Percentiles rank a stretch among this genome's conserved stretches.
phyloP scores from a whole-genome alignment of 2,329 filamentous ascomycete genomes.

The Cercospora sojina region DNA sequence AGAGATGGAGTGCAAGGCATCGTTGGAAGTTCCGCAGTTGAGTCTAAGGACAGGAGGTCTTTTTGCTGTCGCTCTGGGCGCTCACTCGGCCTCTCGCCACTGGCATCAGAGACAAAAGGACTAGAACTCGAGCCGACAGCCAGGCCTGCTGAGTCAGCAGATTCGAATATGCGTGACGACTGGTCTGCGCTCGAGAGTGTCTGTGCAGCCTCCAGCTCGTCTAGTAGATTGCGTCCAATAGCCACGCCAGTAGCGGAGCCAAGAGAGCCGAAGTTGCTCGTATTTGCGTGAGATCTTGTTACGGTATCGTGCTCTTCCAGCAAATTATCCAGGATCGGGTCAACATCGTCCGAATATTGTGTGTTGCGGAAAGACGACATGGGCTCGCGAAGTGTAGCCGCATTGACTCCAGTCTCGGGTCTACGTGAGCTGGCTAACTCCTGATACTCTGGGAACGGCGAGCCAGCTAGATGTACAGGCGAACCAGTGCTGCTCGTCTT shows the following conservation, averaged over 20 bases:
- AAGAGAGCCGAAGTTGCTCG: conserved; percentile 29
- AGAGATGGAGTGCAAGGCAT: neutral
- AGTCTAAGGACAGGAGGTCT: conserved; percentile 10
- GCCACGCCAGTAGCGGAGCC: conserved; percentile 23
- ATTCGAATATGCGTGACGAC: neutral
- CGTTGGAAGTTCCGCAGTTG: conserved; percentile 14
- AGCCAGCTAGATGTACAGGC: conserved; percentile 7
- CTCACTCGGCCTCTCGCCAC: conserved; percentile 4
- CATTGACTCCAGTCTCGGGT: neutral
- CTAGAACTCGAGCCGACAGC: conserved; percentile 13
- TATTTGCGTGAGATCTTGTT: conserved; percentile 11
- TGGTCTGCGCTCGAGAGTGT: conserved; percentile 8
- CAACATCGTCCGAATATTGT: conserved; percentile 4
- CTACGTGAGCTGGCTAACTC: neutral
- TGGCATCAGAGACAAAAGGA: conserved; percentile 13
- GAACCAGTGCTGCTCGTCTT: conserved; percentile 5
- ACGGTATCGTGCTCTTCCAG: conserved; percentile 3
- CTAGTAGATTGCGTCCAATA: conserved; percentile 37
- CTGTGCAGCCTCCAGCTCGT: conserved; percentile 35
- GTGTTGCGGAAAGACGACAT: neutral
- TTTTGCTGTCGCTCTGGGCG: neutral
- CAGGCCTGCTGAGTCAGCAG: conserved; percentile 3
- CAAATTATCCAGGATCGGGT: conserved; percentile 7
- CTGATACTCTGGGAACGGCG: conserved; percentile 11
- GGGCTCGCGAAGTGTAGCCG: neutral